phyloP scores from a whole-genome alignment of 2,329 filamentous ascomycete species.

The Penicillium sp. region DNA sequence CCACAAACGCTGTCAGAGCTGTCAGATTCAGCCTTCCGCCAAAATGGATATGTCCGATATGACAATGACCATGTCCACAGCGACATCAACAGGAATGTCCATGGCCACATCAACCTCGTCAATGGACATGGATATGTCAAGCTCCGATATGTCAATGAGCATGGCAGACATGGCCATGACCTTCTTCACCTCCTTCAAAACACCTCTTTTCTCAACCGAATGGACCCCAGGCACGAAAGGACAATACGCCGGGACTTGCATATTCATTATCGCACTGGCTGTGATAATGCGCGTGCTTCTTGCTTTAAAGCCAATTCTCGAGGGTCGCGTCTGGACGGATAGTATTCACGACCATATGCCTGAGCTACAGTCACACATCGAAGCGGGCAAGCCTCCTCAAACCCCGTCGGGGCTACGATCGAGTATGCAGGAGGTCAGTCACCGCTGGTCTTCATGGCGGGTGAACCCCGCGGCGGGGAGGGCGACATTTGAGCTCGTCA shows the following conservation, averaged over 20 bases:
- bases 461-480: slow-evolving; percentile 76
- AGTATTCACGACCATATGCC: slow-evolving; percentile 9
- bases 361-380: neutral
- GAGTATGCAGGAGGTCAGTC: slow-evolving; percentile 18
- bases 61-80: slow-evolving; percentile 12
- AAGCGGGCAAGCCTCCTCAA: neutral
- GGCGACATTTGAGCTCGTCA: slow-evolving; percentile 67
- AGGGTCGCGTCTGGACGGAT: slow-evolving; percentile 36
- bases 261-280: slow-evolving; percentile 79
- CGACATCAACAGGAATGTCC: slow-evolving; percentile 14
- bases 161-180: slow-evolving; percentile 28
- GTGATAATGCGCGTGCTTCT: slow-evolving; percentile 68
- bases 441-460: slow-evolving; percentile 58
- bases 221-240: slow-evolving; percentile 73
- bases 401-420: slow-evolving; percentile 8
- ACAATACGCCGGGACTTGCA: slow-evolving; percentile 81
- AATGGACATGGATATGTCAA: neutral
- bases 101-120: slow-evolving; percentile 15
- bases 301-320: slow-evolving; percentile 62
- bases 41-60: slow-evolving; percentile 21
- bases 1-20: neutral
- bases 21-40: neutral
- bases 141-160: slow-evolving; percentile 14
- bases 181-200: slow-evolving; percentile 58
- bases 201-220: slow-evolving; percentile 63